Base-by-base conservation (phyloP, 2,329 filamentous ascomycete genomes). In the Xylariaceae sp. region DNA sequence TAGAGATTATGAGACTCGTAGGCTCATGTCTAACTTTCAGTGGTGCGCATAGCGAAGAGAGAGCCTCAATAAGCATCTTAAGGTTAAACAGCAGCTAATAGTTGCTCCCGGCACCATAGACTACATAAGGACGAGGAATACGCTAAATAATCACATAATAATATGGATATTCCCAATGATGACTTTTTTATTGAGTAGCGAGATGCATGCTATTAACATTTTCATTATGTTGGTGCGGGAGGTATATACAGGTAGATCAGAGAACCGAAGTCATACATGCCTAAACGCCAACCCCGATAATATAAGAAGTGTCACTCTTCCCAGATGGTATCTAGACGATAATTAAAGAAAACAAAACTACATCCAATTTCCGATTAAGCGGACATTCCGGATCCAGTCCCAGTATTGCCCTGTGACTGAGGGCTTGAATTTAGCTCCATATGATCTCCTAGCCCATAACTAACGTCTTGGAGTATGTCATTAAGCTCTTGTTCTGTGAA, bases 401-500 rank as follows among this genome's bases (percentile, higher is more conserved):
- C 26, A 15, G 16, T 42, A 27, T 50, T 48, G 16, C 30, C 42
- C 20, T 48, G 35, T 15, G 48, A 44, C n/a, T 18, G 21, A 3
- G 30, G n/a, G 7, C 20, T 50, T 23, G 9, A 13, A 15, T 51
- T 37, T 10, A 43, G 15, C 35, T 40, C 32, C 26, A 39, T 46
- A 29, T 32, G 47, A 37, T 52, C 54, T 7, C 43, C 55, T n/a
- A 62, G 42, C 13, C 53, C 56, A n/a, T 58, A 60, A 16, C 60
- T 63, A 18, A 61, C 57, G 11, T 66, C 64, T 18, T 59, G 42
- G n/a, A 68, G 58, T n/a, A 68, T 54, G n/a, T 67, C 64, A 37
- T 60, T 61, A 46, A 69, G 60, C 53, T 68, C 66, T 55, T 66
- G 61, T 37, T 67, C 66, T 16, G 64, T 65, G 44, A 69, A 67